Conservation (phyloP, 1,139 yeast species). For the Petasospora rhodanensis region DNA sequence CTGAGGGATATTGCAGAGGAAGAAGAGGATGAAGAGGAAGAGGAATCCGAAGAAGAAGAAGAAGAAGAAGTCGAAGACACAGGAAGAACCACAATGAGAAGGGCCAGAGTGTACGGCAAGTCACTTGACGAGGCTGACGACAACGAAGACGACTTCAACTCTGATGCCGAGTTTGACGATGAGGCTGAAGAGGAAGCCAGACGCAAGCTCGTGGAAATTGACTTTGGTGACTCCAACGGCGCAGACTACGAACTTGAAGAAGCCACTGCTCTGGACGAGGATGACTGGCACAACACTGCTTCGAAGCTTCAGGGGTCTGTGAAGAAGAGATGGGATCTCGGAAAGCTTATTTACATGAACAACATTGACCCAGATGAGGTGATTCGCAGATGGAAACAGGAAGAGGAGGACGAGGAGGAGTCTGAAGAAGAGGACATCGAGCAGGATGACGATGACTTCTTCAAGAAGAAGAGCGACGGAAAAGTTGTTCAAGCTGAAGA, state of each 20-base stretch:
- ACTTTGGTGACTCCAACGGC: constrained; percentile 43
- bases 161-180: constrained; percentile 35
- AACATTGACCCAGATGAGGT: constrained; percentile 75
- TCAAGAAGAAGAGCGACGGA: constrained; percentile 43
- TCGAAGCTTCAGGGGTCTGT: constrained; percentile 39
- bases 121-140: constrained; percentile 50
- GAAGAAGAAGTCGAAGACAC: constrained; percentile 35
- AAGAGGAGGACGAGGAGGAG: constrained; percentile 35
- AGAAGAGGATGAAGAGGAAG: constrained; percentile 30
- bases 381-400: constrained; percentile 67
- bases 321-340: constrained; percentile 69
- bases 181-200: constrained; percentile 32
- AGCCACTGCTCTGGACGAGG: constrained; percentile 42
- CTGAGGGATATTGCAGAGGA: constrained; percentile 33
- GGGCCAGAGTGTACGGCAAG: constrained; percentile 55
- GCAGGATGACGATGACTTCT: constrained; percentile 63
- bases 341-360: constrained; percentile 73
- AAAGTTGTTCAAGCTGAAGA: constrained; percentile 22
- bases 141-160: constrained; percentile 38
- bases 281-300: constrained; percentile 46
- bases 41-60: constrained; percentile 26
- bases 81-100: constrained; percentile 60
- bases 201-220: constrained; percentile 43
- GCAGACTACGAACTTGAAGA: constrained; percentile 37
- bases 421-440: constrained; percentile 43